These are phyloP conservation scores for Auriscalpium vulgare DNA, from an alignment of 768 basidiomycete genomes.

Conservation along the genomic window DNA sequence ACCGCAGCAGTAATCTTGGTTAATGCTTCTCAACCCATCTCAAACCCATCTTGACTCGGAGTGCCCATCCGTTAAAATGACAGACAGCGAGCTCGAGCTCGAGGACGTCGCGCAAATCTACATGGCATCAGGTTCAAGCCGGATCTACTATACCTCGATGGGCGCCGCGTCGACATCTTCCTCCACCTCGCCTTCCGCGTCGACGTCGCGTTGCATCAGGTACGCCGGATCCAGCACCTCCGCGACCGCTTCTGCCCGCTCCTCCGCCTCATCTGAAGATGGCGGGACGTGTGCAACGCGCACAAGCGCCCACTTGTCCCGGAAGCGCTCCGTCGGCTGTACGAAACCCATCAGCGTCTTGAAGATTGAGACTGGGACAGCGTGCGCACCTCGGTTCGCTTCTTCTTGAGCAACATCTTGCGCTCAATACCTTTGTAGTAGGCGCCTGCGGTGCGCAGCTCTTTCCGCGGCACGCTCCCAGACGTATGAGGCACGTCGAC, in stretches of 20 bases:
- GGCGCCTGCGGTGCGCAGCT: slow-evolving; percentile 48
- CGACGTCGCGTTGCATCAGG: slow-evolving; percentile 40
- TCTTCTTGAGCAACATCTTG: slow-evolving; percentile 83
- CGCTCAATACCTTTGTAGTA: slow-evolving; percentile 87
- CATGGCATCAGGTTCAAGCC: too few species aligned
- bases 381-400: slow-evolving; percentile 55
- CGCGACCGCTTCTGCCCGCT: slow-evolving; percentile 70
- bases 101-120: too few species aligned
- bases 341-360: slow-evolving; percentile 3
- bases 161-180: slow-evolving; percentile 26
- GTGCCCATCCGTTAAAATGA: too few species aligned
- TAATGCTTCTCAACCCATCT: too few species aligned
- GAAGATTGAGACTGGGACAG: not conserved
- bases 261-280: slow-evolving; percentile 66
- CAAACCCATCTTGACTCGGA: too few species aligned
- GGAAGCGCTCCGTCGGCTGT: slow-evolving; percentile 63
- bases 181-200: slow-evolving; percentile 46
- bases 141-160: not conserved
- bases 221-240: slow-evolving; percentile 66
- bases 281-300: slow-evolving; percentile 64
- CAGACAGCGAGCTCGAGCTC: too few species aligned
- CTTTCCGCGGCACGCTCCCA: slow-evolving; percentile 17
- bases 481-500: slow-evolving; percentile 23
- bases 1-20: too few species aligned
- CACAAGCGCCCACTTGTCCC: slow-evolving; percentile 79